Base-by-base conservation (phyloP, 805 yeast genomes). In the Monosporozyma yasuniensis region DNA sequence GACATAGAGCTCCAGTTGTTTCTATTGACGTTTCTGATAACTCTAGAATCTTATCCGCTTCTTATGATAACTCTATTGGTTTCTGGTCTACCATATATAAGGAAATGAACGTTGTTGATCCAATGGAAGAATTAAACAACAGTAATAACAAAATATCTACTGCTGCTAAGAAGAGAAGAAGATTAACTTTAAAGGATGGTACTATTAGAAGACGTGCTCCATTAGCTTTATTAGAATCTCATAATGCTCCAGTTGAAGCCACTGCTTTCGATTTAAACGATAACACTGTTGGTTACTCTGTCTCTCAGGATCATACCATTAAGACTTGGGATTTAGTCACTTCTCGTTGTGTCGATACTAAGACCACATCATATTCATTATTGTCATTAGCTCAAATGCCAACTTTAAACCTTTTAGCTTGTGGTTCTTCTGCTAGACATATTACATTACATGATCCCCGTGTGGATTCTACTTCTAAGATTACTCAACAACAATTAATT, bases 341-440 rank as follows among this genome's bases (percentile, higher is more conserved):
- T 2, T 73, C 86, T 11, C 78, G 87, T 56, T 80, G 88, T 59
- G 84, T 93, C 27, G 96, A 89, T 64, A 86, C 97, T 3, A 83
- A 85, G 67, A 78, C 85, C 19, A 89, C 98, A 0, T 85, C 90
- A 12, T 90, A 79, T 67, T 83, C 98, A 10, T 74, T 93, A 54
- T 74, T 90, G 43, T 86, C 96, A 0, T 68, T 90, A 27, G 73
- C 81, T 28, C 82, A 82, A 56, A 72, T 93, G 53, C 79, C 86
- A 6, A 73, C 78, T 47, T 71, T 83, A 48, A 79, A 86, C 54
- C 72, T 93, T 49, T 69, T 93, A 28, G 96, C 90, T 8, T 80
- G 91, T 50, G 99, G 99, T n/a, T 88, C 97, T 1, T 84, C 96
- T 11, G 97, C 97, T n/a, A 84, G 99, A 68, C 98, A 93, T 68